These are phyloP conservation scores for Agroathelia rolfsii DNA, from an alignment of 1,284 basidiomycete genomes.

Conservation along the genomic window DNA sequence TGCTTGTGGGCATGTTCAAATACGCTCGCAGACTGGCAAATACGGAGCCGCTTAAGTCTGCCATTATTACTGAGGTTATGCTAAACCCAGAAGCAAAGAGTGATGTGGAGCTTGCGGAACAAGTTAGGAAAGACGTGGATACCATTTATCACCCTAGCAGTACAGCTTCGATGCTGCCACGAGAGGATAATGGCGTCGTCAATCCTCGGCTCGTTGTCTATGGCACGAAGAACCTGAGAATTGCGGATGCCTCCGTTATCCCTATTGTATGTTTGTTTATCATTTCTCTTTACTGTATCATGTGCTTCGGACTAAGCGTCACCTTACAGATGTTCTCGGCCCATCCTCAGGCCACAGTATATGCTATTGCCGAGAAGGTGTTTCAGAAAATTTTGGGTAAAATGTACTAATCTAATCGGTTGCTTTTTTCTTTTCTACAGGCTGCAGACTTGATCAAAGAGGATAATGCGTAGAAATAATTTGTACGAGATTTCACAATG, in stretches of 20 bases:
- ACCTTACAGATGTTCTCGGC: constrained; percentile 11
- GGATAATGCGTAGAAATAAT: no score
- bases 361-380: constrained; percentile 18
- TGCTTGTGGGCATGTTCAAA: constrained; percentile 27
- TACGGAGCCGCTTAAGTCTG: constrained; percentile 15
- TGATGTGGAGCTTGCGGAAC: constrained; percentile 13
- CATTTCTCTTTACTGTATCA: no score
- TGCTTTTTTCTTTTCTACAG: no score
- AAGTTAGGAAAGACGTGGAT: constrained; percentile 1
- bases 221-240: constrained; percentile 23
- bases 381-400: constrained; percentile 1
- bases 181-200: constrained; percentile 27
- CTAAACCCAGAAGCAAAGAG: no score
- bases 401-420: no score
- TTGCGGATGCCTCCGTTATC: constrained; percentile 20
- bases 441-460: no score
- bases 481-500: no score
- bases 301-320: constrained; percentile 11
- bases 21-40: constrained; percentile 20
- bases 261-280: constrained; percentile 17
- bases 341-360: constrained; percentile 14
- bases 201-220: constrained; percentile 28
- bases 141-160: constrained; percentile 14
- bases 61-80: constrained; percentile 14
- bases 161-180: constrained; percentile 20